These are phyloP conservation scores for Phlyctochytrium bullatum DNA, from an alignment of 192 early-diverging fungal species.

Conservation along the genomic window DNA sequence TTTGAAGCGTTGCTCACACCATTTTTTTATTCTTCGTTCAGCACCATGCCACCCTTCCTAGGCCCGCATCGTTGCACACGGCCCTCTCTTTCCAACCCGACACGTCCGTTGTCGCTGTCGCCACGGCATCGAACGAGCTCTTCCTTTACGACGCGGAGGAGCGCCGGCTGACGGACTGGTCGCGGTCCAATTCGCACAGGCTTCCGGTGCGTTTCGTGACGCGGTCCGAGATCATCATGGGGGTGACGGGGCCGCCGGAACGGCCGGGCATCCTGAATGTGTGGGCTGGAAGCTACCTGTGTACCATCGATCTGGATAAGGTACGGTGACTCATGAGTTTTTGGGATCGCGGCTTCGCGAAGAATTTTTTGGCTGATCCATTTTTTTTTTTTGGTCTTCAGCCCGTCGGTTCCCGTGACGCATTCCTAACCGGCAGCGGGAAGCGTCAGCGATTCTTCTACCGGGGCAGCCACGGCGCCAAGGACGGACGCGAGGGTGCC, in stretches of 20 bases:
- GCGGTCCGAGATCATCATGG: constrained; percentile 69
- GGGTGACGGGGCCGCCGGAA: constrained; percentile 67
- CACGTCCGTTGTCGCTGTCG: constrained; percentile 56
- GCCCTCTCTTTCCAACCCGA: constrained; percentile 64
- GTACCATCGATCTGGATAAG: constrained; percentile 68
- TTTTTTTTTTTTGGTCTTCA: constrained; percentile 6
- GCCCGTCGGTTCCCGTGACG: constrained; percentile 51
- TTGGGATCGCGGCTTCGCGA: neutral
- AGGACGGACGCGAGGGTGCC: constrained; percentile 41
- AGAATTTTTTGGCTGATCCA: neutral
- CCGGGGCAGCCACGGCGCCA: neutral
- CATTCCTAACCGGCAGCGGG: constrained; percentile 48
- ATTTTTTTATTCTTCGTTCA: constrained; percentile 24
- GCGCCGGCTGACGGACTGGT: constrained; percentile 75
- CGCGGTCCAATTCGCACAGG: constrained; percentile 59
- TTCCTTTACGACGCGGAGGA: constrained; percentile 74
- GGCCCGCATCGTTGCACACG: constrained; percentile 59
- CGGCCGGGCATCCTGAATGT: constrained; percentile 62
- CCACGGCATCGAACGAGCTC: constrained; percentile 67
- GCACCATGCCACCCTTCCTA: constrained; percentile 67
- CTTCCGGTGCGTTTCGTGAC: constrained; percentile 66
- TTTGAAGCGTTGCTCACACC: neutral
- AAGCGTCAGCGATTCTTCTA: neutral
- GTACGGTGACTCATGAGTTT: constrained; percentile 11
- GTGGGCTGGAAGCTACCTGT: constrained; percentile 70